Conservation (phyloP, 495 filamentous ascomycete species). For the Daldinia childiae region DNA sequence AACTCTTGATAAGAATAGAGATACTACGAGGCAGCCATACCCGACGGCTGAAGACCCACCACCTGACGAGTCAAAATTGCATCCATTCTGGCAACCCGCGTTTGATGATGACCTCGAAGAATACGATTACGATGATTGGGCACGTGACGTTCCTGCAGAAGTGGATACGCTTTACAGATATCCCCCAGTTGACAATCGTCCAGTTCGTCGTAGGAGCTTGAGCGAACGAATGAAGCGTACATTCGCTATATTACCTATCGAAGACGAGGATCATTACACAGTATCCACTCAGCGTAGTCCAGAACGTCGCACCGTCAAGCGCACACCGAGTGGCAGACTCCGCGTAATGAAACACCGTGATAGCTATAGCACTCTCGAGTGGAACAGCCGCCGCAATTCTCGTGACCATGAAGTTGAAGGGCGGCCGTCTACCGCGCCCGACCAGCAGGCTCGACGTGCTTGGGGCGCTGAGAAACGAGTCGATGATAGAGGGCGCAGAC, state of each 20-base stretch:
- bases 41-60: conserved; percentile 54
- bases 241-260: conserved; percentile 62
- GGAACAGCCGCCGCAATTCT: conserved; percentile 19
- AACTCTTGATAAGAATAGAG: conserved; percentile 47
- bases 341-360: conserved; percentile 59
- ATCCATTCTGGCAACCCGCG: conserved; percentile 83
- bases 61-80: conserved; percentile 66
- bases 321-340: conserved; percentile 59
- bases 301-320: conserved; percentile 60
- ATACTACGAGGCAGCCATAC: conserved; percentile 39
- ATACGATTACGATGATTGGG: conserved; percentile 49
- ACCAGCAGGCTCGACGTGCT: conserved; percentile 33
- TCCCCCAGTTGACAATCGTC: conserved; percentile 56
- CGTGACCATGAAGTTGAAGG: conserved; percentile 38
- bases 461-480: conserved; percentile 45
- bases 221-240: conserved; percentile 59
- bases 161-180: conserved; percentile 47
- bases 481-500: conserved; percentile 42
- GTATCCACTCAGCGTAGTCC: conserved; percentile 50
- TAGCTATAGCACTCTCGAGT: conserved; percentile 51
- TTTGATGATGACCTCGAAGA: conserved; percentile 72
- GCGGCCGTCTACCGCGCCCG: conserved; percentile 49
- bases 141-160: conserved; percentile 42
- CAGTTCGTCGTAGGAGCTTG: conserved; percentile 59
- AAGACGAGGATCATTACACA: conserved; percentile 49